Evolutionary conservation across 208 protist genomes (phyloP).

Genomic region (Leishmania lainsoni): DNA sequence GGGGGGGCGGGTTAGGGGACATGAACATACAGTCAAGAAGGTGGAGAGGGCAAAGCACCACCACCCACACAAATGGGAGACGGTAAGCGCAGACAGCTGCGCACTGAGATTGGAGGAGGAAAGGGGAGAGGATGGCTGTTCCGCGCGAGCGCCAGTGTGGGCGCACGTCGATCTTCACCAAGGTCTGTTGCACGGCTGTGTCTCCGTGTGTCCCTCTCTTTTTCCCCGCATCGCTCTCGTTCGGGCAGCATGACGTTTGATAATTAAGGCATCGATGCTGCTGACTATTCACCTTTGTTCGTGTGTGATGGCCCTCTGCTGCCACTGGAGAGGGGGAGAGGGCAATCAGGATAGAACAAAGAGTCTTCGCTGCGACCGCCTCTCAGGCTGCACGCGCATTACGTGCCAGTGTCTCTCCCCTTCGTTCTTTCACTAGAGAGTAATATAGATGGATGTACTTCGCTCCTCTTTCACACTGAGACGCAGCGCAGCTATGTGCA

Average conservation of each 20-base stretch:
- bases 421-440: not conserved
- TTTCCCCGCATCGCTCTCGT: not conserved
- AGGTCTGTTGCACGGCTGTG: not conserved
- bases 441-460: not conserved
- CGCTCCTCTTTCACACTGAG: not conserved
- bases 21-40: not conserved
- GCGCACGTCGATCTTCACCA: not conserved
- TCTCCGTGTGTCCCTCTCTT: not conserved
- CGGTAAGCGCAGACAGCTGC: not conserved
- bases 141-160: not conserved
- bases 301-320: not conserved
- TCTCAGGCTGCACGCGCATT: not conserved
- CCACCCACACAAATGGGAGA: not conserved
- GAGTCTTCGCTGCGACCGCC: not conserved
- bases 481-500: not conserved
- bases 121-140: not conserved
- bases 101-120: constrained; percentile 1
- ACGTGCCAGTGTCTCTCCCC: not conserved
- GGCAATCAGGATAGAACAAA: constrained; percentile 4
- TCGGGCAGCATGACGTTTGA: not conserved
- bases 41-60: not conserved
- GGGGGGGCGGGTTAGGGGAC: not conserved
- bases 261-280: not conserved
- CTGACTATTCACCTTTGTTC: not conserved
- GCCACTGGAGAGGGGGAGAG: not conserved